Percentiles rank a stretch among this genome's conserved stretches.
phyloP scores from a whole-genome alignment of 306 rosid genomes.

The Quercus alba region DNA sequence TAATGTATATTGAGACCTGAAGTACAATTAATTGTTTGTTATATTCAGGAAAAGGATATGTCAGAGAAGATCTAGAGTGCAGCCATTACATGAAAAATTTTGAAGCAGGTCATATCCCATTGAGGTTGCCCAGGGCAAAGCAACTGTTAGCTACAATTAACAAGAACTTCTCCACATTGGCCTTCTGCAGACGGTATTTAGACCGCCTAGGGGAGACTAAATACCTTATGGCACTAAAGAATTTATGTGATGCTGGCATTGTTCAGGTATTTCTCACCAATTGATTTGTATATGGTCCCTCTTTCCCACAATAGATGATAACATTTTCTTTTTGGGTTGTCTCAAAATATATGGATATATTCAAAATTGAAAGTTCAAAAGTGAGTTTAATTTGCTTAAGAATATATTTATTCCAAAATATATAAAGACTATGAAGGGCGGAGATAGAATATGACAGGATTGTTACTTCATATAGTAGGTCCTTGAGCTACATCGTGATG shows the following conservation, averaged over 20 bases:
- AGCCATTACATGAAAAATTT: constrained; percentile 98
- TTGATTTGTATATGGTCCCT: neutral
- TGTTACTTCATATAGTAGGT: too few relatives aligned
- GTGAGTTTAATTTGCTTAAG: too few relatives aligned
- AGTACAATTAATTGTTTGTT: constrained; percentile 15
- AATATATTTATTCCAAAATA: too few relatives aligned
- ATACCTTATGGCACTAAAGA: constrained; percentile 90
- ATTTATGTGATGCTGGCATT: constrained; percentile 78
- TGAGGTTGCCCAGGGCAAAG: constrained; percentile 94
- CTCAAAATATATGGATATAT: too few relatives aligned
- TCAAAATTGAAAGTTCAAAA: too few relatives aligned
- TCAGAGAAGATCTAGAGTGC: constrained; percentile 97
- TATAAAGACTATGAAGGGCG: too few relatives aligned
- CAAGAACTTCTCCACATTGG: constrained; percentile 92
- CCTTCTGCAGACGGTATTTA: constrained; percentile 87
- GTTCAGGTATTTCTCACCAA: constrained; percentile 63
- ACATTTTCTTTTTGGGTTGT: too few relatives aligned
- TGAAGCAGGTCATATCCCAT: constrained; percentile 84
- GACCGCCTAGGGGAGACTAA: constrained; percentile 96
- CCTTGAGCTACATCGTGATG: neutral
- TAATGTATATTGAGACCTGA: constrained; percentile 1
- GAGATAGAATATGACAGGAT: too few relatives aligned
- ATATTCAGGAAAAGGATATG: constrained; percentile 84
- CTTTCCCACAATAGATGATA: too few relatives aligned
- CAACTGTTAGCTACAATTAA: constrained; percentile 79